Evolutionary conservation across 768 basidiomycete genomes (phyloP).

Genomic region (Hypholoma fasciculare): DNA sequence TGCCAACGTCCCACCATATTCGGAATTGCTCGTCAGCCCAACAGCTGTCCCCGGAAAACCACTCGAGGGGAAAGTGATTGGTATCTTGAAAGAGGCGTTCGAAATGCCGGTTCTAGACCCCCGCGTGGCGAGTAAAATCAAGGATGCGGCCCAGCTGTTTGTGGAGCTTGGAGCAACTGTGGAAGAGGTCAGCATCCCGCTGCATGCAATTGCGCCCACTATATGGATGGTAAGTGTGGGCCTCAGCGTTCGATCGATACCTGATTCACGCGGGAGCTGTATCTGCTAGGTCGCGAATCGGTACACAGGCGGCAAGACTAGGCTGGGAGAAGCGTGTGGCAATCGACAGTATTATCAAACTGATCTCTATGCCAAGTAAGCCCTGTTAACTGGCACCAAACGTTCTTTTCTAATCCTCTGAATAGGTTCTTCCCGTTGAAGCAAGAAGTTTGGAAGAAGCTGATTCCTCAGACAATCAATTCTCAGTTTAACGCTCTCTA

Average conservation of each 20-base stretch:
- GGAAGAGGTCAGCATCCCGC: slow-evolving; percentile 39
- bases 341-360: slow-evolving; percentile 20
- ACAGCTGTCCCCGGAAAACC: slow-evolving; percentile 20
- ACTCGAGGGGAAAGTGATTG: slow-evolving; percentile 36
- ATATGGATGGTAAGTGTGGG: slow-evolving; percentile 18
- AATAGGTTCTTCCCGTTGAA: slow-evolving; percentile 18
- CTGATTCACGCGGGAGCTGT: not conserved
- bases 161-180: slow-evolving; percentile 37
- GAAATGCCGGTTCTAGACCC: slow-evolving; percentile 31
- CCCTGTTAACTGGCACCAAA: not conserved
- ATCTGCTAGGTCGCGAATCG: slow-evolving; percentile 13
- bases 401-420: not conserved
- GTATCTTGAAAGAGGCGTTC: slow-evolving; percentile 39
- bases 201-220: slow-evolving; percentile 28
- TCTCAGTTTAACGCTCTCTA: slow-evolving; percentile 19
- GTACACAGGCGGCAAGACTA: slow-evolving; percentile 17
- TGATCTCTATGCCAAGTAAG: slow-evolving; percentile 17
- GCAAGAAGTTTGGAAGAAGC: slow-evolving; percentile 21
- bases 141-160: slow-evolving; percentile 32
- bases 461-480: slow-evolving; percentile 20
- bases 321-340: slow-evolving; percentile 18
- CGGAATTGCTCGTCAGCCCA: slow-evolving; percentile 31
- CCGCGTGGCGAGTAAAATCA: slow-evolving; percentile 32
- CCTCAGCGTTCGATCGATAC: not conserved
- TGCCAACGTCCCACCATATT: slow-evolving; percentile 20